These are phyloP conservation scores for Lyophyllum decastes DNA, from an alignment of 768 basidiomycete genomes.

Conservation along the genomic window DNA sequence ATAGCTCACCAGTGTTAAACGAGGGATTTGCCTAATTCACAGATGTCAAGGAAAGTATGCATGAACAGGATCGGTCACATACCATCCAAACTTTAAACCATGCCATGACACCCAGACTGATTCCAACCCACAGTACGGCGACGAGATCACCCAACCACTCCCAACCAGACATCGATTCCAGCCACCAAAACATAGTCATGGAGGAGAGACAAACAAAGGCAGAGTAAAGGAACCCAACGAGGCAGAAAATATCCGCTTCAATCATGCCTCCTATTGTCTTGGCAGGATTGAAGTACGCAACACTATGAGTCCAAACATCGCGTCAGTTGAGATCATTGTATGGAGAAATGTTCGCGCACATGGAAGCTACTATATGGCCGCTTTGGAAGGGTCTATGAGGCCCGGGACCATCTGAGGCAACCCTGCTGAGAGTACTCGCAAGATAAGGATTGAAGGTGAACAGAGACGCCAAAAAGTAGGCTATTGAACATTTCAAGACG, in stretches of 20 bases:
- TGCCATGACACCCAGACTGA: conserved; percentile 78
- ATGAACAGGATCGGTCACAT: conserved; percentile 6
- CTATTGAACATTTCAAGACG: conserved; percentile 87
- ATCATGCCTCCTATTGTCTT: conserved; percentile 93
- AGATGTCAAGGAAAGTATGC: background rate
- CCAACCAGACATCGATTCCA: conserved; percentile 70
- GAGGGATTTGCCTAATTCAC: conserved; percentile 62
- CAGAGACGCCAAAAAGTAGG: conserved; percentile 86
- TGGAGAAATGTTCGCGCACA: conserved; percentile 53
- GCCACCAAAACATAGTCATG: conserved; percentile 79
- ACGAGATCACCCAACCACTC: conserved; percentile 74
- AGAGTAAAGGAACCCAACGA: conserved; percentile 69
- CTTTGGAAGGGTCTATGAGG: conserved; percentile 66
- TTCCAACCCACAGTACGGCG: conserved; percentile 80
- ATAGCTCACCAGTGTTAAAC: conserved; percentile 75
- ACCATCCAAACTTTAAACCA: conserved; percentile 94
- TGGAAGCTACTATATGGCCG: conserved; percentile 91
- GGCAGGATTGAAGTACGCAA: conserved; percentile 91
- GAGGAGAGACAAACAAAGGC: conserved; percentile 73
- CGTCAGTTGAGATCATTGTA: background rate
- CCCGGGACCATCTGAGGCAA: conserved; percentile 52
- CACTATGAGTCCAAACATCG: conserved; percentile 36
- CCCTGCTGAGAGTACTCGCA: conserved; percentile 65
- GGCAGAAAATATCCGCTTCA: conserved; percentile 83
- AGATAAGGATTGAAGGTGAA: conserved; percentile 89